A percentile compares a stretch with the other conserved stretches of the same genome.
These are phyloP conservation scores for Fusarium brachygibbosum DNA, from an alignment of 2,329 filamentous ascomycete genomes.

Conservation along the genomic window DNA sequence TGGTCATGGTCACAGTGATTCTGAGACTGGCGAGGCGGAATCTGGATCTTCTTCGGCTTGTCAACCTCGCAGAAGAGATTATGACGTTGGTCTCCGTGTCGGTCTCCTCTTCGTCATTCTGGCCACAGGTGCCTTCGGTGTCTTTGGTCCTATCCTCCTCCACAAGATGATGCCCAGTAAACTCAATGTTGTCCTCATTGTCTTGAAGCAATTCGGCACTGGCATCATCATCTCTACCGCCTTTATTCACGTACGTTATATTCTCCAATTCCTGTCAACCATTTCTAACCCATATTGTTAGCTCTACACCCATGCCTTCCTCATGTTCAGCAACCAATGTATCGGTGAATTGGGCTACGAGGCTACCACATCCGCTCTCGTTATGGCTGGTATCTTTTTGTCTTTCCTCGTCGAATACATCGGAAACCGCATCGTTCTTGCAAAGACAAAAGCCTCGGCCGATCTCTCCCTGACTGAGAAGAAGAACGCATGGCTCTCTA, in stretches of 20 bases:
- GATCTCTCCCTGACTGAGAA: constrained; percentile 46
- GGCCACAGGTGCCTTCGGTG: constrained; percentile 75
- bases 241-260: constrained; percentile 71
- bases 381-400: constrained; percentile 80
- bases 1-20: constrained; percentile 53
- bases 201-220: constrained; percentile 81
- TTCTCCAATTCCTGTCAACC: background rate
- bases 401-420: constrained; percentile 79
- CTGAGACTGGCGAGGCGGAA: constrained; percentile 26
- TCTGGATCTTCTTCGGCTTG: constrained; percentile 58
- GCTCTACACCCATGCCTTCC: constrained; percentile 78
- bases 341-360: constrained; percentile 76
- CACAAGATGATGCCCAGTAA: constrained; percentile 68
- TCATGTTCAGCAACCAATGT: constrained; percentile 81
- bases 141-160: constrained; percentile 76
- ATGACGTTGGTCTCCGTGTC: constrained; percentile 76
- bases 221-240: constrained; percentile 80
- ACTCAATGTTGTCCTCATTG: constrained; percentile 65
- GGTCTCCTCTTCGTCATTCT: constrained; percentile 81
- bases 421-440: constrained; percentile 69
- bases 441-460: constrained; percentile 51
- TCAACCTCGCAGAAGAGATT: constrained; percentile 63
- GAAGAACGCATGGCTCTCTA: constrained; percentile 49
- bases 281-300: constrained; percentile 50
- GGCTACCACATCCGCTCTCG: constrained; percentile 75